Evolutionary conservation across 2,329 filamentous ascomycete species (phyloP), one percentile per base, ranked within the genome.

Genomic region (Exophiala bonariae): DNA sequence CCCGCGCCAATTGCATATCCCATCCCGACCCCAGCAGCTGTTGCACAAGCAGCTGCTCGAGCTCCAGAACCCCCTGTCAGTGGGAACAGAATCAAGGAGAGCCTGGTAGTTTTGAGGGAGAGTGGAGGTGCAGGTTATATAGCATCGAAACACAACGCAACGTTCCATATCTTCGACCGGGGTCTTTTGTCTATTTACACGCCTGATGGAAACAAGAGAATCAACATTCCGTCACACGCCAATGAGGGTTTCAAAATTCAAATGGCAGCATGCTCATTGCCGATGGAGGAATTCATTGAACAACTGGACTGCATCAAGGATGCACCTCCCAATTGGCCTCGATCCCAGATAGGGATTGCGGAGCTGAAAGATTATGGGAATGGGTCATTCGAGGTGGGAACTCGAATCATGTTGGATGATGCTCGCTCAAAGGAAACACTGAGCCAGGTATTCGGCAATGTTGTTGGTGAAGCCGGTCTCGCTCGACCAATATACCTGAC

Each of bases 381-480:
- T 18, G 82, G 81, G 0, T 69, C 66, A 22, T 87, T 83, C 81
- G 76, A 79, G 56, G 76, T 75, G 52, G 81, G 81, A 0, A 59
- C 79, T 35, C 71, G 69, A 6, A 73, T 82, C 30, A 58, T 60
- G 2, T 78, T 80, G 1, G 76, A 75, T 10, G 69, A 82, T 28
- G 66, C 71, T 30, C 72, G 71, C 8, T 63, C 70, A 54, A 69
- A 67, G 52, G 73, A 74, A 69, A 73, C 71, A 1, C 66, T 86
- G 49, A 70, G 66, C 49, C 74, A 81, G 1, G 58, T 83, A 8
- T 83, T 83, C 0, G 86, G 83, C 82, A 76, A 81, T 30, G 54
- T 43, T 33, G 34, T 47, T 30, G 57, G 53, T 9, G 50, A 52
- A 44, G 55, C 49, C 11, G 50, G 50, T n/a, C 41, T 50, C 31